Evolutionary conservation across 768 basidiomycete genomes (phyloP).

Genomic region (Tulasnella sp.): DNA sequence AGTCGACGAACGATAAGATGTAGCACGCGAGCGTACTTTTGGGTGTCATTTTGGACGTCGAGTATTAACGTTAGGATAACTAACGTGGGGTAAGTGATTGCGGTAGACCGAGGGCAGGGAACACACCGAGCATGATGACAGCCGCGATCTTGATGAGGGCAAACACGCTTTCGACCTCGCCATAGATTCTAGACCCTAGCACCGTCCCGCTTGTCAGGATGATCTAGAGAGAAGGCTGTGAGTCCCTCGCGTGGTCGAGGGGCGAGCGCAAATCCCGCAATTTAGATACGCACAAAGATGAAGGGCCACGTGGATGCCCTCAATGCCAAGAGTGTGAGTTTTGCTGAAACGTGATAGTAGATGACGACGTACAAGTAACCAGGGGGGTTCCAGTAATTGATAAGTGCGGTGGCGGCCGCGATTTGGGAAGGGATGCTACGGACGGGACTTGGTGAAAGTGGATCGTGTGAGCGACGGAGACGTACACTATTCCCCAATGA

Average conservation of each 20-base stretch:
- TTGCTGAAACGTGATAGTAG: no score
- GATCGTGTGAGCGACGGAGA: background rate
- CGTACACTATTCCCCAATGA: constrained; percentile 5
- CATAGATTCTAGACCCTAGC: background rate
- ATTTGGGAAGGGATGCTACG: constrained; percentile 10
- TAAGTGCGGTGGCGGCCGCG: constrained; percentile 1
- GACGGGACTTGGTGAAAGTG: background rate
- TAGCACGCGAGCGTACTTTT: background rate
- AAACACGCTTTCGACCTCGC: constrained; percentile 1
- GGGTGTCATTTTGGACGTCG: background rate
- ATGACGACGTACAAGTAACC: background rate
- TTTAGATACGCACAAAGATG: background rate
- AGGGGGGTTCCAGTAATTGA: constrained; percentile 13
- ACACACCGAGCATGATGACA: constrained; percentile 1
- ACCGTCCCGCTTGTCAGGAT: background rate
- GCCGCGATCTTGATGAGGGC: constrained; percentile 5
- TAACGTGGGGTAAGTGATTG: background rate
- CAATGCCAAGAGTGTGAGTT: no score
- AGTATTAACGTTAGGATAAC: background rate
- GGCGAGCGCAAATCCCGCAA: background rate
- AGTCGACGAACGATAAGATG: background rate
- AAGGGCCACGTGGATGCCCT: background rate
- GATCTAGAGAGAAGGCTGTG: background rate
- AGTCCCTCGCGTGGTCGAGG: no score
- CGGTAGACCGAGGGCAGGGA: background rate